Evolutionary conservation across 1,139 yeast species (phyloP).

Genomic region (Magnusiomyces sp.): DNA sequence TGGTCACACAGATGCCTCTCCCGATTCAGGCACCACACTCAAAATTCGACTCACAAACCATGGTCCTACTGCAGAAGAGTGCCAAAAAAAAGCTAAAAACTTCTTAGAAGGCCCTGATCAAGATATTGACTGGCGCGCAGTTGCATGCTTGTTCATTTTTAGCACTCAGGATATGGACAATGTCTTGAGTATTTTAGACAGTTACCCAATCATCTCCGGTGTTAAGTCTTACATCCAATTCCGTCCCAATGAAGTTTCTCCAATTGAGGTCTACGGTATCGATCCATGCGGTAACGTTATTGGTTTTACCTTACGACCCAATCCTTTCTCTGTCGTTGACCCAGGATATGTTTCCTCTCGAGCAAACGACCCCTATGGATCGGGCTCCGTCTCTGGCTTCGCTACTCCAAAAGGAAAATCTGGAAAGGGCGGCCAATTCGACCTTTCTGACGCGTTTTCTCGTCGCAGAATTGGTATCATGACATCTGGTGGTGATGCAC

Average conservation of each 20-base stretch:
- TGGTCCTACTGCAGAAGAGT: conserved; percentile 21
- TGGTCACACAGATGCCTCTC: conserved; percentile 22
- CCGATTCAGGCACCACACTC: conserved; percentile 26
- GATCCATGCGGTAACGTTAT: conserved; percentile 56
- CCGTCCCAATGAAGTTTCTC: conserved; percentile 31
- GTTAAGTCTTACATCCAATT: conserved; percentile 22
- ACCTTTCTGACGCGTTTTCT: conserved; percentile 2
- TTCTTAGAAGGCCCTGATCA: conserved; percentile 19
- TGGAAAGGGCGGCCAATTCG: not conserved
- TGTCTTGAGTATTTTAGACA: conserved; percentile 12
- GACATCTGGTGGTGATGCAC: conserved; percentile 99
- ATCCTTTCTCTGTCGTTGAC: conserved; percentile 28
- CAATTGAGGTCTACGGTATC: conserved; percentile 40
- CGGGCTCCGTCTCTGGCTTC: conserved; percentile 2
- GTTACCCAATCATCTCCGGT: conserved; percentile 10
- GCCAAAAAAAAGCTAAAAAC: conserved; percentile 15
- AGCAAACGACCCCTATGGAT: conserved; percentile 2
- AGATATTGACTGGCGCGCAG: conserved; percentile 33
- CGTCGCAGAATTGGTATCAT: conserved; percentile 74
- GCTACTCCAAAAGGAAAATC: not conserved
- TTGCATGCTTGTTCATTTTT: conserved; percentile 29
- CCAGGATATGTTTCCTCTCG: conserved; percentile 11
- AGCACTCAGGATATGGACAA: conserved; percentile 23
- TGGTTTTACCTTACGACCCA: conserved; percentile 43
- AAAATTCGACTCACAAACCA: conserved; percentile 27